Evolutionary conservation across 345 rosid species (phyloP).

Genomic region (Moricandia moricandioides): DNA sequence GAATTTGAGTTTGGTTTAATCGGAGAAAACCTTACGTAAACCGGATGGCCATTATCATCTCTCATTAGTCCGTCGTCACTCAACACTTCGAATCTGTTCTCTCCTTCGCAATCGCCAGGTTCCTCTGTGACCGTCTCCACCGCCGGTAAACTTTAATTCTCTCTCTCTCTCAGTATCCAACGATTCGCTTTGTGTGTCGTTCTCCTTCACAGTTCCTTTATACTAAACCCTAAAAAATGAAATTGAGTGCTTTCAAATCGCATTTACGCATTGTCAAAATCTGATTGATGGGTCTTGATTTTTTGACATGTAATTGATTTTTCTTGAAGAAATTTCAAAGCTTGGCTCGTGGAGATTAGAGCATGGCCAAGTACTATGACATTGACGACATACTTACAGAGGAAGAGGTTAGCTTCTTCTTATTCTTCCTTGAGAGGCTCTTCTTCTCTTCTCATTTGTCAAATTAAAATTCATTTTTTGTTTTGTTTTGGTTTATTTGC

Average conservation of each 20-base stretch:
- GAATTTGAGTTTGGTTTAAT: neutral
- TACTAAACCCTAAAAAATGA: conserved; percentile 2
- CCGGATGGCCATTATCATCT: neutral
- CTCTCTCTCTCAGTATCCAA: neutral
- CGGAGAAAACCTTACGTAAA: neutral
- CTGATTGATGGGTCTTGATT: neutral
- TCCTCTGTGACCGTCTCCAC: conserved; percentile 1
- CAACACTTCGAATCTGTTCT: neutral
- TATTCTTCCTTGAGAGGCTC: neutral
- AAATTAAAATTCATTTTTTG: neutral
- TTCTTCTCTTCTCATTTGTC: neutral
- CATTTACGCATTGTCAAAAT: conserved; percentile 3
- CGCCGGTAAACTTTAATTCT: neutral
- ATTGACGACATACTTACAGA: conserved; percentile 71
- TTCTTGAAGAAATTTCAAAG: neutral
- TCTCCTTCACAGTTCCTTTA: neutral
- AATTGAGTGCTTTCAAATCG: neutral
- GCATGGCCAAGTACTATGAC: conserved; percentile 63
- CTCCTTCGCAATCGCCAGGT: neutral
- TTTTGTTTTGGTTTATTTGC: neutral
- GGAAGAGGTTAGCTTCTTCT: conserved; percentile 56
- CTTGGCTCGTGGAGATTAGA: neutral
- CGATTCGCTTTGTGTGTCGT: neutral
- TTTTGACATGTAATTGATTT: neutral
- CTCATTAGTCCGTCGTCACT: conserved; percentile 8